Base-by-base conservation (phyloP, 2,329 filamentous ascomycete species). In the Pseudogymnoascus destructans region DNA sequence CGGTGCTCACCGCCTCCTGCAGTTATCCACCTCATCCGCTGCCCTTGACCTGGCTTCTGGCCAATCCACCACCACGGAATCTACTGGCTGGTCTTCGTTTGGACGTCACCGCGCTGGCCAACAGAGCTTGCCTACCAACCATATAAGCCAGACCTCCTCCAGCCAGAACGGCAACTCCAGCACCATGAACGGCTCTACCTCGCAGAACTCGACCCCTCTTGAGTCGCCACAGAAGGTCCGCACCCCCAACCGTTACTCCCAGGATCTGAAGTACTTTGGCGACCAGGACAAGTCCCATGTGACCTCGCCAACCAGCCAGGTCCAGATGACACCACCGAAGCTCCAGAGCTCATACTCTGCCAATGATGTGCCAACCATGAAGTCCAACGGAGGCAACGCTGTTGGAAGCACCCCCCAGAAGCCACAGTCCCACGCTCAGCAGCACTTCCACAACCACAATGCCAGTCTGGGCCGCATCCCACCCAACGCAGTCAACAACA, bases 281-380 rank as follows among this genome's bases (percentile, higher is more conserved):
- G 73, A 65, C 27, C 67, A 69, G 57, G 52, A 63, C 19, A 59
- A 63, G 57, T 58, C 62, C 49, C 63, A 66, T 58, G 63, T 70
- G 30, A 64, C 65, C 30, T 67, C 80, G 2, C 71, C 79, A 13
- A 70, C 73, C 23, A 79, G 69, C 59, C 75, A 79, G 60, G 71
- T 72, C 60, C 79, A 86, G 70, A 77, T 80, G 23, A 80, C 81
- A 57, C 81, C 86, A 33, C 82, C 85, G 27, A 89, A 88, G 74
- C 72, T 95, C 59, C 87, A 91, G 72, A 85, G 87, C 46, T 96
- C 92, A 0, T 96, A 88, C 74, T 96, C 93, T 8, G 84, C 89
- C 58, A 93, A 87, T 70, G 91, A 97, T 67, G 78, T 96, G 17
- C 87, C 90, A 3, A 95, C 90, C 6, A 76, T 90, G 67, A 95